These are phyloP conservation scores for Floccularia luteovirens DNA, from an alignment of 768 basidiomycete species.

Conservation along the genomic window DNA sequence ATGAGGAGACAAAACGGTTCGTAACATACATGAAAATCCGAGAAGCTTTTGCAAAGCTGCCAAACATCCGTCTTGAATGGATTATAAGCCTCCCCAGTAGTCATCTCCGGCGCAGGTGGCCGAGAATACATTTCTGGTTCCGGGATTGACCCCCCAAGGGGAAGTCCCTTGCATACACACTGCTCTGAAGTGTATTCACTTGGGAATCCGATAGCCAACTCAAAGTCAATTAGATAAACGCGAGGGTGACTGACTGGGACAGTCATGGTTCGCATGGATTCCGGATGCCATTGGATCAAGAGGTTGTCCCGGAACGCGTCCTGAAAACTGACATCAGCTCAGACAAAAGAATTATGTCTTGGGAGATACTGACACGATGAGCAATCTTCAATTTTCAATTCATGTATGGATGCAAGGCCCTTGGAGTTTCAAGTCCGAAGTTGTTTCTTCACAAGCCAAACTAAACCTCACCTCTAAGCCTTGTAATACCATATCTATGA, in stretches of 20 bases:
- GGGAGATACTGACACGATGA: constrained; percentile 15
- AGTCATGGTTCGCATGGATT: constrained; percentile 11
- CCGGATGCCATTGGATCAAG: constrained; percentile 20
- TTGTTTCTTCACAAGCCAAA: neutral
- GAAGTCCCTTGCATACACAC: constrained; percentile 10
- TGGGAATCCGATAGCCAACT: constrained; percentile 18
- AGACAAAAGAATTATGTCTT: neutral
- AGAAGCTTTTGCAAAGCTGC: constrained; percentile 15
- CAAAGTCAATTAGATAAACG: constrained; percentile 23
- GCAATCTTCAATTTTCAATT: constrained; percentile 12
- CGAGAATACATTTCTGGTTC: constrained; percentile 12
- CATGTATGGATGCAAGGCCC: constrained; percentile 16
- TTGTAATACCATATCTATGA: constrained; percentile 21
- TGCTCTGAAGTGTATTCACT: constrained; percentile 8
- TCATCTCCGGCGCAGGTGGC: constrained; percentile 14
- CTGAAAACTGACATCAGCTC: constrained; percentile 7
- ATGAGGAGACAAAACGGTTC: neutral
- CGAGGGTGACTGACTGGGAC: constrained; percentile 14
- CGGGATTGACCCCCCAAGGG: constrained; percentile 12
- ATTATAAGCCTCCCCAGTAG: constrained; percentile 11
- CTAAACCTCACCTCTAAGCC: constrained; percentile 14
- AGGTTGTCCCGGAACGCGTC: constrained; percentile 23
- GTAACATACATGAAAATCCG: constrained; percentile 9
- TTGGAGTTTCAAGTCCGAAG: constrained; percentile 1
- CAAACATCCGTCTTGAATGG: constrained; percentile 21